Base-by-base conservation (phyloP, 2,329 filamentous ascomycete species). In the Pyrenophora teres region DNA sequence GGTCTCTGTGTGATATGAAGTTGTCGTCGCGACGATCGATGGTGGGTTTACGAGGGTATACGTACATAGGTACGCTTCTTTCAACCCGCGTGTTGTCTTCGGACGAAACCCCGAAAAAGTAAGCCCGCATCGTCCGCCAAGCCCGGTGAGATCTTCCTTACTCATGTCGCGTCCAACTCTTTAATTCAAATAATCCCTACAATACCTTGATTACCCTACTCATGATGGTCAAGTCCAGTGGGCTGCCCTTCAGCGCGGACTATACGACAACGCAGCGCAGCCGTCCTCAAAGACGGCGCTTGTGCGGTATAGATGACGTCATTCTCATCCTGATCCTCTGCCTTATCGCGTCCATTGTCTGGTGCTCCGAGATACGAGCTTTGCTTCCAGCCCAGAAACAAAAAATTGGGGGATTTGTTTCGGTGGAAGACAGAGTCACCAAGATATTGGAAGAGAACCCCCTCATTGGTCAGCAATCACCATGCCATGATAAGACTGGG, bases 371-470 rank as follows among this genome's bases (percentile, higher is more conserved):
- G 23, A 21, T 40, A 41, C 40, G 35, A 25, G 7, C 38, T 12
- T 23, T 38, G 15, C 25, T 52, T 40, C 31, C 48, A 23, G 30
- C 18, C 18, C 41, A n/a, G 12, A 39, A 40, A 21, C 47, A 48
- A 46, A 8, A 10, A 8, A 46, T 25, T 21, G 38, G 35, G 27
- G 35, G 23, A 7, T 16, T 45, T 32, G 43, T 62, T 36, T 65
- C 63, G 12, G 46, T 70, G 13, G 67, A 72, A 47, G 60, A 72
- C 43, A 59, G 72, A 52, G 73, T 70, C 0, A 51, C 56, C 23
- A 69, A 63, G 40, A 73, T 77, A 2, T 37, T 77, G 40, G 65
- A 58, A 13, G 55, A 74, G 8, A 75, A 74, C 36, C 74, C 74
- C 4, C 64, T 76, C 33, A 76, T 77, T 57, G 74, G 74, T 76